Base-by-base conservation (phyloP, 2,329 filamentous ascomycete genomes). In the Leptographium flavum region DNA sequence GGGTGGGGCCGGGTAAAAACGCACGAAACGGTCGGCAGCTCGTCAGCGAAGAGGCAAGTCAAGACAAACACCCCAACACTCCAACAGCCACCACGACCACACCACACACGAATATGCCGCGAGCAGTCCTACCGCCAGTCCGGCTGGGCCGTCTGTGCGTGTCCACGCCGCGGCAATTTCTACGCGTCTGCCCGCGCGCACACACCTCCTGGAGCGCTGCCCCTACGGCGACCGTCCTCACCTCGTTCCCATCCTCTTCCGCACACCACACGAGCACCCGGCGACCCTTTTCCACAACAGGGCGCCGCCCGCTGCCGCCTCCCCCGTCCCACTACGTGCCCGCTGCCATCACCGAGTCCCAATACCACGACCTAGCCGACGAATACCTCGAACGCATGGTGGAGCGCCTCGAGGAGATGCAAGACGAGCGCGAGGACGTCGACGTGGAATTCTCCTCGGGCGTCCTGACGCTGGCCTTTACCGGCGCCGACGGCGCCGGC, bases 291-390 rank as follows among this genome's bases (percentile, higher is more conserved):
- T 27, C 21, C 10, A 9, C 37, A 1, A 25, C 37, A n/a, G n/a
- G n/a, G n/a, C n/a, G n/a, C n/a, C n/a, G 8, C 15, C 28, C 2
- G 8, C 31, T 13, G 23, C 25, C 13, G 9, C 31, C 3, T 2
- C 30, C 31, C n/a, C 27, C 27, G 14, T 37, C 3, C 11, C 38
- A 8, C 31, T 40, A 5, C 14, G 57, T 47, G 52, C 61, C 51
- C 43, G 49, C 50, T 5, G 55, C 54, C 7, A 68, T 95, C 50
- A 74, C 75, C 2, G 75, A 81, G 3, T 66, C 70, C 23, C 68
- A 87, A 57, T 96, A 93, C 60, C 81, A 94, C 58, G 72, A 83
- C 46, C 68, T 84, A 27, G 77, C 87, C 25, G 85, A 95, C 57
- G 62, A 71, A 42, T 94, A 84, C 60, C 71, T 96, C 55, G 71